These are phyloP conservation scores for Penicillium sp. DNA, from an alignment of 2,329 filamentous ascomycete species.

Conservation along the genomic window DNA sequence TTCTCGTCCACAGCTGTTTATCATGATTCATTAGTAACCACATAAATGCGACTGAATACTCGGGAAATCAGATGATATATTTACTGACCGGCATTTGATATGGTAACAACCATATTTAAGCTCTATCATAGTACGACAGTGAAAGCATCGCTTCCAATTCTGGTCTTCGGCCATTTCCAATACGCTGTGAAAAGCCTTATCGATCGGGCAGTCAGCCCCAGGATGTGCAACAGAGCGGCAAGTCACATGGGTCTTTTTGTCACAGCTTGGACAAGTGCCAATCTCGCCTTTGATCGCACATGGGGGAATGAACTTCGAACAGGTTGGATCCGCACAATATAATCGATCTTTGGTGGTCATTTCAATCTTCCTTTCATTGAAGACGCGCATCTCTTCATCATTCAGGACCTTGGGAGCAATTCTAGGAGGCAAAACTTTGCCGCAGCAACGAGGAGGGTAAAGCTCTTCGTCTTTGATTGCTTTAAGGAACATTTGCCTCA, in stretches of 20 bases:
- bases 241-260: slow-evolving; percentile 17
- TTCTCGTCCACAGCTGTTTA: not conserved
- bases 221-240: slow-evolving; percentile 20
- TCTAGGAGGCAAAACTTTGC: slow-evolving; percentile 2
- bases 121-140: slow-evolving; percentile 19
- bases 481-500: slow-evolving; percentile 12
- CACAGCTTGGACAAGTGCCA: slow-evolving; percentile 15
- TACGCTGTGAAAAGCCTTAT: slow-evolving; percentile 10
- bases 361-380: slow-evolving; percentile 15
- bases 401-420: slow-evolving; percentile 7
- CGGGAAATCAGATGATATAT: not conserved
- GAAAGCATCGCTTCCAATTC: slow-evolving; percentile 15
- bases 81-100: slow-evolving; percentile 18
- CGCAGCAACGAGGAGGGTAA: slow-evolving; percentile 21
- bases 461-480: slow-evolving; percentile 20
- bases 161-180: slow-evolving; percentile 8
- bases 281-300: slow-evolving; percentile 12
- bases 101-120: slow-evolving; percentile 17
- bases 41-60: not conserved
- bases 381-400: slow-evolving; percentile 11
- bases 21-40: slow-evolving; percentile 16
- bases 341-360: slow-evolving; percentile 14
- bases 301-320: slow-evolving; percentile 22
- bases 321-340: slow-evolving; percentile 21
- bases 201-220: slow-evolving; percentile 18